Percentiles rank a stretch among this genome's conserved stretches.
Evolutionary conservation across 768 basidiomycete genomes (phyloP).

Genomic region (Clathrus columnatus): DNA sequence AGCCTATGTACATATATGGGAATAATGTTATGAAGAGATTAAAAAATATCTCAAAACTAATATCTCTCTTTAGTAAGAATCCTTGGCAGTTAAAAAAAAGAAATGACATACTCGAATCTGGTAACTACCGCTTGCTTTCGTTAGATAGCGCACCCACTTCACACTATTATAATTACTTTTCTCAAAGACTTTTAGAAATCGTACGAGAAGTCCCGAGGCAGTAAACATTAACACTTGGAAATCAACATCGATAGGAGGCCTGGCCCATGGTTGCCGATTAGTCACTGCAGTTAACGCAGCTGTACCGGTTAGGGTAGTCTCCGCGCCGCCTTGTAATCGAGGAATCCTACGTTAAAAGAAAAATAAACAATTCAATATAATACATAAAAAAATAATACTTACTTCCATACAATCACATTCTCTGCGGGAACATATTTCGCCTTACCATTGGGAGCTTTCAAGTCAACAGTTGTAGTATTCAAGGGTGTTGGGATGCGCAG

Average conservation of each 20-base stretch:
- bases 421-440: constrained; percentile 96
- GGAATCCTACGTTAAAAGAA: constrained; percentile 53
- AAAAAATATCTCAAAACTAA: not conserved
- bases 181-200: constrained; percentile 98
- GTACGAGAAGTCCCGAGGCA: constrained; percentile 87
- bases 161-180: constrained; percentile 90
- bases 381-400: too few relatives aligned
- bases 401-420: constrained; percentile 98
- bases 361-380: not conserved
- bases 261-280: constrained; percentile 90
- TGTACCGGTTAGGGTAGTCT: constrained; percentile 75
- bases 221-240: constrained; percentile 99
- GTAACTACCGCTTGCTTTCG: constrained; percentile 88
- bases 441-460: constrained; percentile 87
- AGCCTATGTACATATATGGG: not conserved
- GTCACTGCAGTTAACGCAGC: constrained; percentile 86
- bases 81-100: not conserved
- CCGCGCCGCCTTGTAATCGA: constrained; percentile 86
- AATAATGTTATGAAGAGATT: not conserved
- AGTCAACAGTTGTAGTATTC: constrained; percentile 87
- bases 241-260: constrained; percentile 96
- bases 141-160: constrained; percentile 93
- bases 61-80: not conserved
- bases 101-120: constrained; percentile 77
- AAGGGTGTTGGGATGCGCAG: constrained; percentile 93